Conservation (phyloP, 148 eudicot species). For the Dianthus caryophyllus region DNA sequence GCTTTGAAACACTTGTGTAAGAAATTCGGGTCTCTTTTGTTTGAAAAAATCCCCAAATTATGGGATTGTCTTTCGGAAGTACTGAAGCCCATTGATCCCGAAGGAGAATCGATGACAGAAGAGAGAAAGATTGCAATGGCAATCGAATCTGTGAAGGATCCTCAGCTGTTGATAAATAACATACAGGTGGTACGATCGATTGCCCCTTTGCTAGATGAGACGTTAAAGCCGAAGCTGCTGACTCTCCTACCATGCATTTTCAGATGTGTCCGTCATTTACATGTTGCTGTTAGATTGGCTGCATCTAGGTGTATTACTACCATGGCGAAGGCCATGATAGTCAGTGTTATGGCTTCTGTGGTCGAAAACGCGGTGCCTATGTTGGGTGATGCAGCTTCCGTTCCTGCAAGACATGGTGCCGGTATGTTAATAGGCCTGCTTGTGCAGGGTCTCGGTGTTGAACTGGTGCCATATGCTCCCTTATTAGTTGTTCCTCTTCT, state of each 20-base stretch:
- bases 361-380: slow-evolving; percentile 87
- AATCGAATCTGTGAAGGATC: slow-evolving; percentile 63
- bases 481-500: slow-evolving; percentile 93
- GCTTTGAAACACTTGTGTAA: slow-evolving; percentile 77
- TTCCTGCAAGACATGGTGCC: slow-evolving; percentile 95
- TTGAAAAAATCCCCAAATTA: slow-evolving; percentile 82
- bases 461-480: slow-evolving; percentile 88
- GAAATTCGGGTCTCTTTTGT: slow-evolving; percentile 72
- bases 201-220: slow-evolving; percentile 70
- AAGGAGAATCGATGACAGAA: slow-evolving; percentile 34
- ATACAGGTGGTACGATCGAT: slow-evolving; percentile 90
- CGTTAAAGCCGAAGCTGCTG: slow-evolving; percentile 63
- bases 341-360: slow-evolving; percentile 70
- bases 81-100: slow-evolving; percentile 58
- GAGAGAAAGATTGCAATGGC: slow-evolving; percentile 43
- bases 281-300: slow-evolving; percentile 92
- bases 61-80: slow-evolving; percentile 98
- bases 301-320: slow-evolving; percentile 92
- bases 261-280: slow-evolving; percentile 79
- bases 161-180: slow-evolving; percentile 87
- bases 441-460: slow-evolving; percentile 88
- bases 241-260: slow-evolving; percentile 93
- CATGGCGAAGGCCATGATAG: slow-evolving; percentile 86
- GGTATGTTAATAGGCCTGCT: slow-evolving; percentile 93
- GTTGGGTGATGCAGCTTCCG: slow-evolving; percentile 78